Percentiles rank a stretch among this genome's conserved stretches.
phyloP scores from a whole-genome alignment of 1,284 basidiomycete species.

The Veloporphyrellus conicus region DNA sequence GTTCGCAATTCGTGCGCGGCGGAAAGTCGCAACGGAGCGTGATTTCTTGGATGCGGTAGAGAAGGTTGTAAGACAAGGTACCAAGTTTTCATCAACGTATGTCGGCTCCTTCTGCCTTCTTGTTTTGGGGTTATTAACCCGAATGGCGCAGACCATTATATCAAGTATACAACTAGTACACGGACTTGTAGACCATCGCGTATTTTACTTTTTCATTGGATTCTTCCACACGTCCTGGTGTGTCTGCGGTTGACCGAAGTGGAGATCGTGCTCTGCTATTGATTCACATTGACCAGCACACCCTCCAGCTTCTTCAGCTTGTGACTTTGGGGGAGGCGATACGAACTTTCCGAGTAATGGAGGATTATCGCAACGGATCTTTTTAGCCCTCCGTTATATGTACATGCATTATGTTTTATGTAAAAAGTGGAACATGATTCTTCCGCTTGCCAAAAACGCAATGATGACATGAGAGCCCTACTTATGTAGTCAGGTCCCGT shows the following conservation, averaged over 20 bases:
- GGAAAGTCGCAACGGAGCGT: constrained; percentile 96
- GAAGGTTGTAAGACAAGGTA: constrained; percentile 96
- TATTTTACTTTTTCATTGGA: constrained; percentile 17
- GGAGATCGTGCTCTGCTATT: background rate
- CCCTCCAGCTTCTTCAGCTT: too few species aligned
- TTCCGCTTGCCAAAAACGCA: too few species aligned
- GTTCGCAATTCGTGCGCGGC: constrained; percentile 96
- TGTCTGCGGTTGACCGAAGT: background rate
- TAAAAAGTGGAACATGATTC: too few species aligned
- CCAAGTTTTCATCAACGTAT: constrained; percentile 75
- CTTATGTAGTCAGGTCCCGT: too few species aligned
- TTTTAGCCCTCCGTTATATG: background rate
- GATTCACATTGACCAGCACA: too few species aligned
- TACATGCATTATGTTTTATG: background rate
- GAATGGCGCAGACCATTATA: constrained; percentile 52
- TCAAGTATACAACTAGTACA: constrained; percentile 67
- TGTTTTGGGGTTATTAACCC: constrained; percentile 11
- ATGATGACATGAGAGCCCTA: too few species aligned
- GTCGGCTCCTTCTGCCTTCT: constrained; percentile 2
- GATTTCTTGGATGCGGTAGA: constrained; percentile 98
- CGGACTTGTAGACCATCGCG: constrained; percentile 11
- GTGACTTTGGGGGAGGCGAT: background rate
- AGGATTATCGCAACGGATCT: too few species aligned
- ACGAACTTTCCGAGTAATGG: background rate
- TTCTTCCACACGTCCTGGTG: background rate